A percentile compares a stretch with the other conserved stretches of the same genome.
These are phyloP conservation scores for Cladophialophora immunda DNA, from an alignment of 2,329 filamentous ascomycete genomes.

Conservation along the genomic window DNA sequence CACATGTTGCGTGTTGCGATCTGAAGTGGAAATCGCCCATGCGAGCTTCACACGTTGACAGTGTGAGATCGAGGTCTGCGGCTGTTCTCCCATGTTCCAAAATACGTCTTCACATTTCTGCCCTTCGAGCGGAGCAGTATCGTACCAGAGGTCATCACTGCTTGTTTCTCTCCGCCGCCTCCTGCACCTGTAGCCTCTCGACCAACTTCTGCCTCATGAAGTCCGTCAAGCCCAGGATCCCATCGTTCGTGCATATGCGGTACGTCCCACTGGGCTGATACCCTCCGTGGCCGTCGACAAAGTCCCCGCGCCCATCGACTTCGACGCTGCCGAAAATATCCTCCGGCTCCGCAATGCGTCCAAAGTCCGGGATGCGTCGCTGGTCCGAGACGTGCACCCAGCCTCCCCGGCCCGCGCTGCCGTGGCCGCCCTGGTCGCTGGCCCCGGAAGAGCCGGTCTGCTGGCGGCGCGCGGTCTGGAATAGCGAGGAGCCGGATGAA, in stretches of 20 bases:
- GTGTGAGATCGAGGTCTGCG: not conserved
- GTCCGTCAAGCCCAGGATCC: constrained; percentile 61
- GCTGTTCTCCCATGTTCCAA: not conserved
- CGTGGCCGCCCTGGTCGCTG: constrained; percentile 66
- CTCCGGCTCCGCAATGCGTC: constrained; percentile 69
- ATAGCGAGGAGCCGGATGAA: constrained; percentile 55
- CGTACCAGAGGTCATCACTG: not conserved
- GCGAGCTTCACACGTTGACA: not conserved
- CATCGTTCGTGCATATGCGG: constrained; percentile 66
- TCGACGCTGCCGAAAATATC: constrained; percentile 73
- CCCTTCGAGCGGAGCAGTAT: not conserved
- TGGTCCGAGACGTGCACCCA: constrained; percentile 70
- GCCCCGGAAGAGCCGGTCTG: constrained; percentile 63
- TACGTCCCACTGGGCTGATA: constrained; percentile 71
- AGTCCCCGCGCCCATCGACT: constrained; percentile 65
- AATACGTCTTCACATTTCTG: not conserved
- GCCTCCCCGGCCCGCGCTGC: constrained; percentile 66
- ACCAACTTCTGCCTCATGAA: constrained; percentile 61
- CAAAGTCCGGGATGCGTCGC: constrained; percentile 69
- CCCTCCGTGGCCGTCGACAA: constrained; percentile 63
- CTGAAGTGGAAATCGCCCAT: not conserved
- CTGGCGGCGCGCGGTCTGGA: constrained; percentile 48
- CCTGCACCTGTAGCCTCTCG: constrained; percentile 52
- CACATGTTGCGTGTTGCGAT: not conserved
- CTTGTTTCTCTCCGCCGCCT: constrained; percentile 38